phyloP scores from a whole-genome alignment of 2,329 filamentous ascomycete genomes.

The Ophiostoma piceae region DNA sequence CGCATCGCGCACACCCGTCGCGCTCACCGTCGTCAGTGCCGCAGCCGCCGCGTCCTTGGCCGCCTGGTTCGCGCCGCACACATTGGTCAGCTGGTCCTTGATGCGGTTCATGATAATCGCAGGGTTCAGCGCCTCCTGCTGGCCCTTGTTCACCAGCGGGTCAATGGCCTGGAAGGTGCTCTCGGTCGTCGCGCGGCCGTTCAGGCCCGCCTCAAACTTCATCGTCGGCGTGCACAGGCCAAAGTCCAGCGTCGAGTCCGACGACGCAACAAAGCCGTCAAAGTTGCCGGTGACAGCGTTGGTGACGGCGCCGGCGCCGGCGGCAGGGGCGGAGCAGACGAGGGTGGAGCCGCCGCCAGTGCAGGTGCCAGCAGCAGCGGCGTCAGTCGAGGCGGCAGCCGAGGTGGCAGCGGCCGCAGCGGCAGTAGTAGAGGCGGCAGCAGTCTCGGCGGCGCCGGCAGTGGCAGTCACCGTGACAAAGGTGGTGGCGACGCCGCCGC shows the following conservation, averaged over 20 bases:
- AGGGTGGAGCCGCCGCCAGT: no score
- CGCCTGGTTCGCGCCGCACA: conserved; percentile 57
- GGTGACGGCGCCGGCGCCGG: conserved; percentile 24
- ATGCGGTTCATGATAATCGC: conserved; percentile 70
- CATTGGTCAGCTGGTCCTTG: conserved; percentile 63
- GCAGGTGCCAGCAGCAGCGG: conserved; percentile 9
- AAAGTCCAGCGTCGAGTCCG: conserved; percentile 40
- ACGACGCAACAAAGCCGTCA: conserved; percentile 26
- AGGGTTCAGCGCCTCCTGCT: conserved; percentile 64
- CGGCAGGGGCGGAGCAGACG: background rate
- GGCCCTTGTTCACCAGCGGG: conserved; percentile 54
- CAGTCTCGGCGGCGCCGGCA: conserved; percentile 10
- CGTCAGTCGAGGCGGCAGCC: conserved; percentile 12
- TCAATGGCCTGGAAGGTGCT: conserved; percentile 65
- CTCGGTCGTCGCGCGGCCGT: conserved; percentile 52
- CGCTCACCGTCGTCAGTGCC: conserved; percentile 43
- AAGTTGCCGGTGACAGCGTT: conserved; percentile 26
- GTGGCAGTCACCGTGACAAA: conserved; percentile 19
- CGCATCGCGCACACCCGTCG: conserved; percentile 35
- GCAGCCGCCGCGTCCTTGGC: conserved; percentile 49
- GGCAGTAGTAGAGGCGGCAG: conserved; percentile 4
- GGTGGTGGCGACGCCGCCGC: conserved; percentile 8
- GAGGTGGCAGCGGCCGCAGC: conserved; percentile 14
- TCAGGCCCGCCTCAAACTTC: conserved; percentile 54
- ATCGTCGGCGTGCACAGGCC: conserved; percentile 53